These are phyloP conservation scores for Asterionellopsis glacialis DNA, from an alignment of 108 stramenopile genomes.

Conservation along the genomic window DNA sequence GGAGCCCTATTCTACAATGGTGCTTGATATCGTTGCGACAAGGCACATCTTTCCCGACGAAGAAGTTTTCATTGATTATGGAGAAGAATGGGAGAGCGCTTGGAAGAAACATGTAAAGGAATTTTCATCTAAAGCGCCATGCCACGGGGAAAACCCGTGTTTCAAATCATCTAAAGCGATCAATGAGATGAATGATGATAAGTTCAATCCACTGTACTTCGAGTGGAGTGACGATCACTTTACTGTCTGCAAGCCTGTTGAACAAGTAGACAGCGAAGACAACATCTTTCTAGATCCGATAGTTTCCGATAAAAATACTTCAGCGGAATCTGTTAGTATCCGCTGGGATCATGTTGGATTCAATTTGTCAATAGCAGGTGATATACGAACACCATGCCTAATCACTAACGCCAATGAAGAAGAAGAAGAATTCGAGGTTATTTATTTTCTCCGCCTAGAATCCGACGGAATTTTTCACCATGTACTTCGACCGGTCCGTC, in stretches of 20 bases:
- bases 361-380: too few species aligned
- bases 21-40: conserved; percentile 29
- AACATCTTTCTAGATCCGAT: too few species aligned
- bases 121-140: too few species aligned
- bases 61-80: conserved; percentile 73
- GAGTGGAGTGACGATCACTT: conserved; percentile 24
- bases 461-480: too few species aligned
- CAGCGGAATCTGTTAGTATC: too few species aligned
- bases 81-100: conserved; percentile 59
- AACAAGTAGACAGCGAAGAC: background rate
- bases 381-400: too few species aligned
- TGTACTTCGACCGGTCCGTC: too few species aligned
- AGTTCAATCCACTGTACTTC: conserved; percentile 14
- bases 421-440: too few species aligned
- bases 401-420: too few species aligned
- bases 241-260: conserved; percentile 3
- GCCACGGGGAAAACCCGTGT: background rate
- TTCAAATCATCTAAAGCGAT: conserved; percentile 19
- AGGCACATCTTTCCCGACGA: conserved; percentile 58
- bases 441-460: too few species aligned
- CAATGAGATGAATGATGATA: conserved; percentile 20
- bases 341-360: too few species aligned
- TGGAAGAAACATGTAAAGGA: conserved; percentile 49
- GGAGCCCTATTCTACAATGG: conserved; percentile 19
- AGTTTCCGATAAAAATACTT: too few species aligned